Evolutionary conservation across 1,284 basidiomycete species (phyloP).

Genomic region (Acaromyces ingoldii): DNA sequence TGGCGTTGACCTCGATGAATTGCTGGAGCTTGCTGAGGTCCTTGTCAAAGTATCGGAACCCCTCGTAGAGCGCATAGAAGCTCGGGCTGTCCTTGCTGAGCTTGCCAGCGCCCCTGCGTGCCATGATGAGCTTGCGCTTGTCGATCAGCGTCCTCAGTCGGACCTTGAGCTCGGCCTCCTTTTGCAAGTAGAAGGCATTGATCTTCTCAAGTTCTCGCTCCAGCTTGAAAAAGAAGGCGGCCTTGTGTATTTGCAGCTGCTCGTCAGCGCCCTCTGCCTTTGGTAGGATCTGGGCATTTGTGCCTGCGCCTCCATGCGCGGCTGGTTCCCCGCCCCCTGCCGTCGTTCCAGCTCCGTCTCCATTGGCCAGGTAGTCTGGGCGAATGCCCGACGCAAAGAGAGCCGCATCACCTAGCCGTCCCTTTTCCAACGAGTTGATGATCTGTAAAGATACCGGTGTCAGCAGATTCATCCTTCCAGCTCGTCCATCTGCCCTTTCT

Average conservation of each 20-base stretch:
- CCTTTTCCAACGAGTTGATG: constrained; percentile 92
- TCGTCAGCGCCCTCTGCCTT: constrained; percentile 32
- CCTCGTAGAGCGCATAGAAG: constrained; percentile 72
- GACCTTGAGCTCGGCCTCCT: constrained; percentile 85
- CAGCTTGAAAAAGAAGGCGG: constrained; percentile 98
- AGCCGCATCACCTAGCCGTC: constrained; percentile 81
- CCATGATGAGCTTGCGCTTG: constrained; percentile 67
- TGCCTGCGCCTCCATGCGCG: not conserved
- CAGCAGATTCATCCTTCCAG: too few species aligned
- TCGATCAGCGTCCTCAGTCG: constrained; percentile 87
- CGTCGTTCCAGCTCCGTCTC: not conserved
- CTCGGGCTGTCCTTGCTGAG: constrained; percentile 44
- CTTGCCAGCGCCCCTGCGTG: constrained; percentile 27
- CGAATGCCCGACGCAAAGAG: constrained; percentile 76
- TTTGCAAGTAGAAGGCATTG: constrained; percentile 97
- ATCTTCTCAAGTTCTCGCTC: constrained; percentile 99
- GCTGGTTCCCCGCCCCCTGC: constrained; percentile 1
- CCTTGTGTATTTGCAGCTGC: constrained; percentile 72
- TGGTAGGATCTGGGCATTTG: constrained; percentile 30
- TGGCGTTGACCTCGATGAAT: constrained; percentile 97
- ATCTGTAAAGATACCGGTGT: too few species aligned
- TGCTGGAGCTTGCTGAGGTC: constrained; percentile 94
- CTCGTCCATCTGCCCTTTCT: too few species aligned
- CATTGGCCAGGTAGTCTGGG: constrained; percentile 53
- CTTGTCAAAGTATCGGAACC: constrained; percentile 87